Base-by-base conservation (phyloP, 371 early-diverging fungal genomes). In the Mucor racemosus region DNA sequence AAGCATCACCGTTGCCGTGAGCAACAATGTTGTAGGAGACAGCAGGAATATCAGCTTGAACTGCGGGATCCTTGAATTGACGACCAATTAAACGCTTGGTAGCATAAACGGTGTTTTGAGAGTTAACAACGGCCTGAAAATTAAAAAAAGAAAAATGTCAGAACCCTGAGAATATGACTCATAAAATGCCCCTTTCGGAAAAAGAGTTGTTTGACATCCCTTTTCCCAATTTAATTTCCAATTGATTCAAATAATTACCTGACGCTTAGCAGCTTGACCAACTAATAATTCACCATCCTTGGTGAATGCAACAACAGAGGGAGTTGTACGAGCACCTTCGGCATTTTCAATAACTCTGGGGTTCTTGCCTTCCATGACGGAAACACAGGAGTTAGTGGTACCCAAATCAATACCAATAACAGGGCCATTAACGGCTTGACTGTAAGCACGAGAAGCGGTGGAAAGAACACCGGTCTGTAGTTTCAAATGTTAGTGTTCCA, bases 381-480 rank as follows among this genome's bases (percentile, higher is more conserved):
- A 90, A 26, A 98, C 98, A 76, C 99, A 99, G 15, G 99, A 98
- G 89, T 99, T 99, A 67, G 99, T 99, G 55, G 99, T 99, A 63
- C 99, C 99, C 70, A 99, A 87, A 87, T 99, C 99, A 71, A 99
- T 98, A 77, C 99, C 99, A 69, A 99, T 95, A 58, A 97, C 96
- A 63, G 88, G 87, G 38, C 98, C 98, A 14, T 34, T 69, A 11
- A 69, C 91, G 79, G 90, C 92, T 76, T 84, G 82, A 81, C 90
- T 92, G 68, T 80, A 76, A 66, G 70, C 53, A 54, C 76, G 76
- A 60, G 65, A 58, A 59, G 66, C 65, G 41, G 73, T 73, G 50
- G 73, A 73, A 17, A 76, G 67, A 53, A 58, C 74, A 65, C 71
- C 74, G 35, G 71, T 65, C 74, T 74, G 54, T 44, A 36, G 17